Evolutionary conservation across 176 grass and related monocot genomes (phyloP).

Genomic region (Bothriochloa decipiens): DNA sequence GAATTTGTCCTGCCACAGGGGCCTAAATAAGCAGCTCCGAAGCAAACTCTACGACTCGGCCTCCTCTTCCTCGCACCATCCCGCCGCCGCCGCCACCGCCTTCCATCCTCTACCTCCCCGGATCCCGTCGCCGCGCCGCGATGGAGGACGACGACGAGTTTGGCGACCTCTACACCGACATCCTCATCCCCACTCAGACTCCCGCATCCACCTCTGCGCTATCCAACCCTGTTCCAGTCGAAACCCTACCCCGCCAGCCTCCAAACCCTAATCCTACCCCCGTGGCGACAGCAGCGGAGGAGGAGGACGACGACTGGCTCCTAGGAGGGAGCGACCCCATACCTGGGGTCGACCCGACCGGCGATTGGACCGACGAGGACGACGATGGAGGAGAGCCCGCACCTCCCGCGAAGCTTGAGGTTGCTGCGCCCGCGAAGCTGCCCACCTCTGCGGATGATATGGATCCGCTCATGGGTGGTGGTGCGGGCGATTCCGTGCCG

Average conservation of each 20-base stretch:
- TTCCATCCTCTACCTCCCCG: constrained; percentile 16
- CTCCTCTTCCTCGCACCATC: constrained; percentile 5
- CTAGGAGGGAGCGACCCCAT: constrained; percentile 55
- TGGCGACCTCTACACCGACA: constrained; percentile 95
- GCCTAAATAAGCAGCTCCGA: constrained; percentile 22
- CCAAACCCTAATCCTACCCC: constrained; percentile 46
- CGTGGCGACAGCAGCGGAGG: constrained; percentile 11
- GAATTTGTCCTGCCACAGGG: background rate
- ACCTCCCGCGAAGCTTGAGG: constrained; percentile 40
- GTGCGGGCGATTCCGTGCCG: constrained; percentile 49
- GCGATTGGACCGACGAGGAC: constrained; percentile 77
- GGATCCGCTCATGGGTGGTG: constrained; percentile 49
- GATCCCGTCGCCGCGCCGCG: constrained; percentile 35
- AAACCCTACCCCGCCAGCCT: background rate
- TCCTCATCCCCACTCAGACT: constrained; percentile 33
- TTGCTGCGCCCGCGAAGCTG: constrained; percentile 36
- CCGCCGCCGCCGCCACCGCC: constrained; percentile 47
- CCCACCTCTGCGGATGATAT: constrained; percentile 29
- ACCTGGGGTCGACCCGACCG: constrained; percentile 58
- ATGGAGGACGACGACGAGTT: constrained; percentile 99
- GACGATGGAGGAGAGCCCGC: constrained; percentile 24
- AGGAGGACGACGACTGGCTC: constrained; percentile 75
- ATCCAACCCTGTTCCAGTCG: constrained; percentile 17
- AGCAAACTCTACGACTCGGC: constrained; percentile 1
- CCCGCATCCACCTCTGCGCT: constrained; percentile 19